Percentiles rank a stretch among this genome's conserved stretches.
Conservation (phyloP, 225 moss, liverwort and hornwort genomes). For the Pseudisothecium myosuroides region DNA sequence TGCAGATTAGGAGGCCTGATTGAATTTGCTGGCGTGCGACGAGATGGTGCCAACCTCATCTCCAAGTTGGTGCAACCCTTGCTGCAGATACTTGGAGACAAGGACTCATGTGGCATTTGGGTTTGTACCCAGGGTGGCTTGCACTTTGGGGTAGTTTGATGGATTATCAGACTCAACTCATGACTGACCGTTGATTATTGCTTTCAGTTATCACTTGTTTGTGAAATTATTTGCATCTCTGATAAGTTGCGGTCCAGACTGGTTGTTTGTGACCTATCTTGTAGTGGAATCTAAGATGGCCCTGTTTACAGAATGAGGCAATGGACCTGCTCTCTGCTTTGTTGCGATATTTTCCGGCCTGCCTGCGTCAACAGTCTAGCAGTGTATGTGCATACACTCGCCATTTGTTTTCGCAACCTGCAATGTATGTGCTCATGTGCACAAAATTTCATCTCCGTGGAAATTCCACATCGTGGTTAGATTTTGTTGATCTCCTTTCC, state of each 20-base stretch:
- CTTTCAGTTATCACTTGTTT: not conserved
- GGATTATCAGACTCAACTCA: constrained; percentile 24
- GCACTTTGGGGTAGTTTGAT: constrained; percentile 47
- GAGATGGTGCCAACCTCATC: constrained; percentile 88
- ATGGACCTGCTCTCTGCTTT: constrained; percentile 78
- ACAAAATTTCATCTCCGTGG: not conserved
- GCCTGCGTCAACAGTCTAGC: constrained; percentile 88
- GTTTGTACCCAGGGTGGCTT: constrained; percentile 69
- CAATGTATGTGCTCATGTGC: not conserved
- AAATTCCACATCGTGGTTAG: not conserved
- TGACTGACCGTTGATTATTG: not conserved
- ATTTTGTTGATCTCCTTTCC: not conserved
- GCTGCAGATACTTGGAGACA: constrained; percentile 90
- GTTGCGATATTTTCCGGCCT: constrained; percentile 86
- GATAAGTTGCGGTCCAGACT: not conserved
- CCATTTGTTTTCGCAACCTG: not conserved
- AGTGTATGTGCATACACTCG: constrained; percentile 44
- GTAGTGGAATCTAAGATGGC: not conserved
- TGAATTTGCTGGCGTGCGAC: constrained; percentile 83
- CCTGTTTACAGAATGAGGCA: constrained; percentile 67
- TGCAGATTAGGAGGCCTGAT: constrained; percentile 82
- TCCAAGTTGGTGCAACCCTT: constrained; percentile 91
- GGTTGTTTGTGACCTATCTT: not conserved
- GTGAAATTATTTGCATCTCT: not conserved
- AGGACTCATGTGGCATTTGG: constrained; percentile 96